Conservation (phyloP, 2,329 filamentous ascomycete genomes). For the Alternaria arborescens region DNA sequence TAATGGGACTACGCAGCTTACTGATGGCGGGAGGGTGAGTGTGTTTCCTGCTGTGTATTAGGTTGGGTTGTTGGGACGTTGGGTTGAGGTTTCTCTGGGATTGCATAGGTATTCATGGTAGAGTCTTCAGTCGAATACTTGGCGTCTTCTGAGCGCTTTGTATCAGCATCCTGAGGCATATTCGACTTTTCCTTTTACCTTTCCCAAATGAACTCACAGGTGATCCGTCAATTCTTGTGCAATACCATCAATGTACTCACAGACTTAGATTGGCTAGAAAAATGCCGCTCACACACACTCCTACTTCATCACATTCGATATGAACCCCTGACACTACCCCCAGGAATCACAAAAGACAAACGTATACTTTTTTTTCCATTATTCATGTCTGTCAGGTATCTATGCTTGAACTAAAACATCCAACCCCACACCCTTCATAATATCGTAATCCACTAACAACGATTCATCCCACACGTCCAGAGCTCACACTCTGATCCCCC, state of each 20-base stretch:
- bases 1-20: slow-evolving; percentile 62
- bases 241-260: too few species aligned
- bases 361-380: not conserved
- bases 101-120: too few species aligned
- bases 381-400: not conserved
- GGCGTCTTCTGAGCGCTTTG: too few species aligned
- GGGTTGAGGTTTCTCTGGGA: too few species aligned
- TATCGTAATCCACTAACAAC: not conserved
- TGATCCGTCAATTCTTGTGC: too few species aligned
- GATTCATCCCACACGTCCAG: too few species aligned
- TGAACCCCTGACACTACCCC: not conserved
- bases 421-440: not conserved
- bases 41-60: slow-evolving; percentile 49
- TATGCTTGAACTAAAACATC: not conserved
- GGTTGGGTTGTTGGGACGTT: not conserved
- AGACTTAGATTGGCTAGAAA: not conserved
- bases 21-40: slow-evolving; percentile 55
- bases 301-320: not conserved
- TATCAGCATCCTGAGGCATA: too few species aligned
- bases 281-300: too few species aligned
- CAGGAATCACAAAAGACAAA: not conserved
- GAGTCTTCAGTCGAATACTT: too few species aligned
- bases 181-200: too few species aligned
- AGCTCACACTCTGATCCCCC: too few species aligned
- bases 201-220: accelerated